Evolutionary conservation across 495 filamentous ascomycete genomes (phyloP).

Genomic region (Aspergillus cristatus): DNA sequence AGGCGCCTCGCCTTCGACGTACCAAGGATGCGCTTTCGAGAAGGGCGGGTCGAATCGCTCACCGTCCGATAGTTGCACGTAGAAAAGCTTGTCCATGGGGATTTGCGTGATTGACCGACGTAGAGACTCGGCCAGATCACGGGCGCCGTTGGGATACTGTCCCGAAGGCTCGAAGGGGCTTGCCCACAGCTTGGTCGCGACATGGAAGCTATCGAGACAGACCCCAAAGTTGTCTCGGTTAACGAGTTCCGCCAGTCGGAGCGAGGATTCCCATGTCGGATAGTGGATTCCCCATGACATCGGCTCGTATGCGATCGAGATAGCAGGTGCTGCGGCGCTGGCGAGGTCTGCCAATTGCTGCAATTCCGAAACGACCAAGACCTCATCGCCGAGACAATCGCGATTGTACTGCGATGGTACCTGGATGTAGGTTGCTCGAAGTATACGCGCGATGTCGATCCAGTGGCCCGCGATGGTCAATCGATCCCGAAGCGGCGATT

Average conservation of each 20-base stretch:
- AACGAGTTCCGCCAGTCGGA: slow-evolving; percentile 49
- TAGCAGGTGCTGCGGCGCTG: slow-evolving; percentile 37
- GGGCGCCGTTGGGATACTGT: slow-evolving; percentile 42
- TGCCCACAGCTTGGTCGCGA: slow-evolving; percentile 55
- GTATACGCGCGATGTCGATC: slow-evolving; percentile 50
- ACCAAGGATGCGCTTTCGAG: slow-evolving; percentile 51
- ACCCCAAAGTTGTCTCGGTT: slow-evolving; percentile 59
- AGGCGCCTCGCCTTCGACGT: slow-evolving; percentile 49
- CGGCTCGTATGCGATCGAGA: slow-evolving; percentile 59
- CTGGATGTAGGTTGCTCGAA: slow-evolving; percentile 55
- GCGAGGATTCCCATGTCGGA: slow-evolving; percentile 57
- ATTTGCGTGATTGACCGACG: slow-evolving; percentile 40
- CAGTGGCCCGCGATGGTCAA: slow-evolving; percentile 54
- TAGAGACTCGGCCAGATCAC: slow-evolving; percentile 44
- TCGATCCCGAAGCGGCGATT: slow-evolving; percentile 41
- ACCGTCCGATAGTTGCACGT: slow-evolving; percentile 65
- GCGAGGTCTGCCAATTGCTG: slow-evolving; percentile 49
- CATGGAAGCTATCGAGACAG: slow-evolving; percentile 69
- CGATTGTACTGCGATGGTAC: slow-evolving; percentile 56
- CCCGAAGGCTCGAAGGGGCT: slow-evolving; percentile 47
- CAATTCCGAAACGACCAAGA: slow-evolving; percentile 52
- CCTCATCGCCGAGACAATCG: slow-evolving; percentile 41
- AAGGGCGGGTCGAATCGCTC: slow-evolving; percentile 52
- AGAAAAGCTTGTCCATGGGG: slow-evolving; percentile 59
- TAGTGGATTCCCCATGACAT: slow-evolving; percentile 59